These are phyloP conservation scores for Chenopodium suecicum DNA, from an alignment of 148 eudicot species.

Conservation along the genomic window DNA sequence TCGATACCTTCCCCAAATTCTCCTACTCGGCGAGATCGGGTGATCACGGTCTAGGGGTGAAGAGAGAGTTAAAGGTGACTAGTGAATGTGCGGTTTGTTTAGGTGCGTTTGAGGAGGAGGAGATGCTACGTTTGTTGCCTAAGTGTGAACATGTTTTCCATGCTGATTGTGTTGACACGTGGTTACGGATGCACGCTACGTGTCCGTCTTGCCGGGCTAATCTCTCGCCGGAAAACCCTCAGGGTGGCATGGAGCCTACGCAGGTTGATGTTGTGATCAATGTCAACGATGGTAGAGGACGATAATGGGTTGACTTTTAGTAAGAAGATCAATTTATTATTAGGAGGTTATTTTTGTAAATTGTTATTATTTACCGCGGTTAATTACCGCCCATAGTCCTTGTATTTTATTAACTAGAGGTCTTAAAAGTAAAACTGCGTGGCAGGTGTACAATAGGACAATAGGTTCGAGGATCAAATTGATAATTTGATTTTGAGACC, in stretches of 20 bases:
- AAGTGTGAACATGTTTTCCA: conserved; percentile 31
- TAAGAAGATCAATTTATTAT: too few species aligned
- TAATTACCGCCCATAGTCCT: too few species aligned
- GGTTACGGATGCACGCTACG: conserved; percentile 23
- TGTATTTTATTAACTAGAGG: too few species aligned
- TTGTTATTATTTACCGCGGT: too few species aligned
- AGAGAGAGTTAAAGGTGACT: background rate
- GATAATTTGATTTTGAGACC: too few species aligned
- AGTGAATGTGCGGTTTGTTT: conserved; percentile 30
- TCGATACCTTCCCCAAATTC: conserved; percentile 29
- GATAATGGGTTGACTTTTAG: background rate
- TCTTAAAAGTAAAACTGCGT: too few species aligned
- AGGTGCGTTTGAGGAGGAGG: conserved; percentile 20
- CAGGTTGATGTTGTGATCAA: conserved; percentile 19
- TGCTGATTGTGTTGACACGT: conserved; percentile 19
- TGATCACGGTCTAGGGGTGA: background rate
- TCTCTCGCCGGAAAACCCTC: background rate
- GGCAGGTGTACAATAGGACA: too few species aligned
- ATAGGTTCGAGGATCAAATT: too few species aligned
- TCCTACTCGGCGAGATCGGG: background rate
- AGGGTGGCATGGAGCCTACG: background rate
- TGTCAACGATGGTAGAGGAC: conserved; percentile 1
- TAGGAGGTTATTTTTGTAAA: too few species aligned
- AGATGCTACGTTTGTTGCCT: conserved; percentile 20
- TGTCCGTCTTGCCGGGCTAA: conserved; percentile 30